These are phyloP conservation scores for Pichia nakasei DNA, from an alignment of 805 yeast species.

Conservation along the genomic window DNA sequence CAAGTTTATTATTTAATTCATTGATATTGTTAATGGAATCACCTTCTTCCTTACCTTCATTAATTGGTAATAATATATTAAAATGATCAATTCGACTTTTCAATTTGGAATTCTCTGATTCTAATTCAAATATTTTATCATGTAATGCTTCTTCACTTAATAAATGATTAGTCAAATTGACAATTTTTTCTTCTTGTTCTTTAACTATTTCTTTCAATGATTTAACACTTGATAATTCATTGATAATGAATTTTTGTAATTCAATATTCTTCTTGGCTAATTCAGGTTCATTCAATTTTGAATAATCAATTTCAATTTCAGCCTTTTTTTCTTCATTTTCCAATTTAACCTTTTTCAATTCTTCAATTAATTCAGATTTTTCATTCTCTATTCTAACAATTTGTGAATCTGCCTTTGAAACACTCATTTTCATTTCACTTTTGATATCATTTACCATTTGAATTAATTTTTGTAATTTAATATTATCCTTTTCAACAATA, in stretches of 20 bases:
- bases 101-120: slow-evolving; percentile 36
- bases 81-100: slow-evolving; percentile 28
- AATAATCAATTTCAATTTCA: background rate
- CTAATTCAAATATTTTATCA: slow-evolving; percentile 40
- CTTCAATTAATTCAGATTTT: slow-evolving; percentile 11
- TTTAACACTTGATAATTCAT: slow-evolving; percentile 4
- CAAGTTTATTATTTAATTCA: background rate
- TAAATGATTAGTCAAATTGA: slow-evolving; percentile 32
- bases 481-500: slow-evolving; percentile 11
- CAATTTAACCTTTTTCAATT: slow-evolving; percentile 2
- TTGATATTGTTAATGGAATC: background rate
- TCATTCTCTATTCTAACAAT: slow-evolving; percentile 40
- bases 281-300: background rate
- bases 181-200: slow-evolving; percentile 41
- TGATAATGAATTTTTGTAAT: slow-evolving; percentile 8
- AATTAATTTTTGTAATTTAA: slow-evolving; percentile 17
- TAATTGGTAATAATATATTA: background rate
- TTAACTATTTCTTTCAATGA: slow-evolving; percentile 47
- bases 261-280: slow-evolving; percentile 1
- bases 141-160: slow-evolving; percentile 36
- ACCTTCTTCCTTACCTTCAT: background rate
- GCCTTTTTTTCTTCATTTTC: background rate
- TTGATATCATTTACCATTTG: slow-evolving; percentile 28
- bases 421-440: slow-evolving; percentile 39
- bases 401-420: slow-evolving; percentile 47